These are phyloP conservation scores for Ilyonectria mors-panacis DNA, from an alignment of 2,329 filamentous ascomycete species.

Conservation along the genomic window DNA sequence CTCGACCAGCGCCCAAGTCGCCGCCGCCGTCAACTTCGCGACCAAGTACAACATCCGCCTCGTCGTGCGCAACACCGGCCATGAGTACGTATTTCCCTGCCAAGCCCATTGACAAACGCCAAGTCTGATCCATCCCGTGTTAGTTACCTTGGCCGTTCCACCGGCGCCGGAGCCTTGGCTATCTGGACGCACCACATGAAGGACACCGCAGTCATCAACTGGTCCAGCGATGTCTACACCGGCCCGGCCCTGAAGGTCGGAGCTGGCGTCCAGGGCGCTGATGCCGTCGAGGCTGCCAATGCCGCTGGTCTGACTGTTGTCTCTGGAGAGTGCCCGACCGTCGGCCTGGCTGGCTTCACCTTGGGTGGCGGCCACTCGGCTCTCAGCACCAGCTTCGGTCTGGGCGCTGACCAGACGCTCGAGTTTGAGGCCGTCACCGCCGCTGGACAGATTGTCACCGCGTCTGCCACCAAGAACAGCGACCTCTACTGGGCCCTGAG, in stretches of 20 bases:
- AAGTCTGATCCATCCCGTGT: not conserved
- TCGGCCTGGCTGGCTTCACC: constrained; percentile 72
- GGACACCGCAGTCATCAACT: constrained; percentile 54
- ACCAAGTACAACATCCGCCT: constrained; percentile 61
- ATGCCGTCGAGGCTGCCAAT: constrained; percentile 63
- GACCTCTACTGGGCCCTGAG: constrained; percentile 76
- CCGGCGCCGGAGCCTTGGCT: constrained; percentile 62
- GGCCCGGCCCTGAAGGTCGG: constrained; percentile 69
- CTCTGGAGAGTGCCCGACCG: constrained; percentile 68
- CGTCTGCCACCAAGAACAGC: constrained; percentile 61
- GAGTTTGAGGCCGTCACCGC: constrained; percentile 70
- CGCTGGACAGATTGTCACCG: constrained; percentile 62
- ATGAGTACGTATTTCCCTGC: constrained; percentile 59
- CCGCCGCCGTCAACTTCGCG: constrained; percentile 52
- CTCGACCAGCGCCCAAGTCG: constrained; percentile 49
- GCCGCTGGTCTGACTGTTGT: constrained; percentile 64
- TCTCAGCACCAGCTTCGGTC: constrained; percentile 68
- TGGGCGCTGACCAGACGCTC: constrained; percentile 73
- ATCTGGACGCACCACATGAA: constrained; percentile 61
- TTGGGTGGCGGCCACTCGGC: constrained; percentile 71
- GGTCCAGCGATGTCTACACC: constrained; percentile 60
- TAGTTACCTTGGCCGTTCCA: constrained; percentile 66
- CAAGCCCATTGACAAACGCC: not conserved
- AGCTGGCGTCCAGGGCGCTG: constrained; percentile 67
- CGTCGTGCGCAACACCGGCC: constrained; percentile 68